phyloP scores from a whole-genome alignment of 2,329 filamentous ascomycete genomes.

The Scytalidium lignicola region DNA sequence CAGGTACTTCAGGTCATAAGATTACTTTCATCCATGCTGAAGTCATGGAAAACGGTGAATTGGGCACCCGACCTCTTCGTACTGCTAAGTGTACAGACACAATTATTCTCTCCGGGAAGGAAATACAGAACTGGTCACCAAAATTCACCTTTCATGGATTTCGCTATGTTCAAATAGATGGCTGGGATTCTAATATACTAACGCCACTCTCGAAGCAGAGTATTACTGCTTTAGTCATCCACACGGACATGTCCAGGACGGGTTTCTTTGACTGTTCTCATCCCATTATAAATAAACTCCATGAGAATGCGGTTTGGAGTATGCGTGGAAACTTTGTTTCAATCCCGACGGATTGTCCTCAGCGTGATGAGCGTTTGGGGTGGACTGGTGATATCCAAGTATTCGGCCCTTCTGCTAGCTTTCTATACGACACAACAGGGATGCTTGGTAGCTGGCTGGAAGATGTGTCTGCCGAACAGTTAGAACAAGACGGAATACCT shows the following conservation, averaged over 20 bases:
- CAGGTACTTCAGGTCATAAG: constrained; percentile 30
- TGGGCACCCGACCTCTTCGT: constrained; percentile 35
- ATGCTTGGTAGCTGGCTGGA: constrained; percentile 38
- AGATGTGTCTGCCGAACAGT: constrained; percentile 34
- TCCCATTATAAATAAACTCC: constrained; percentile 37
- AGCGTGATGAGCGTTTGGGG: constrained; percentile 42
- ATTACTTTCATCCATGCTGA: constrained; percentile 39
- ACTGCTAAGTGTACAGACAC: constrained; percentile 33
- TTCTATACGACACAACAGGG: constrained; percentile 34
- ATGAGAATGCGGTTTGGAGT: constrained; percentile 40
- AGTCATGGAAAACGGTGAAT: constrained; percentile 38
- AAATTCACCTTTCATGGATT: constrained; percentile 45
- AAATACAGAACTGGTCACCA: constrained; percentile 34
- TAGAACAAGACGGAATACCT: constrained; percentile 9
- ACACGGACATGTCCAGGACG: constrained; percentile 20
- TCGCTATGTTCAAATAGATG: constrained; percentile 30
- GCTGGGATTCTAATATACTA: constrained; percentile 5
- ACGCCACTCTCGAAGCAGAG: neutral
- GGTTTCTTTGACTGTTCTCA: constrained; percentile 21
- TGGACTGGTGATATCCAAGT: constrained; percentile 44
- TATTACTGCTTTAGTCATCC: constrained; percentile 18
- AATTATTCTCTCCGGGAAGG: constrained; percentile 26
- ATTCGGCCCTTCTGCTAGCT: constrained; percentile 38
- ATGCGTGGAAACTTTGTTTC: constrained; percentile 43
- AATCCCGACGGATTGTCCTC: constrained; percentile 43